These are phyloP conservation scores for Myxozyma sirexii DNA, from an alignment of 805 yeast genomes.

Conservation along the genomic window DNA sequence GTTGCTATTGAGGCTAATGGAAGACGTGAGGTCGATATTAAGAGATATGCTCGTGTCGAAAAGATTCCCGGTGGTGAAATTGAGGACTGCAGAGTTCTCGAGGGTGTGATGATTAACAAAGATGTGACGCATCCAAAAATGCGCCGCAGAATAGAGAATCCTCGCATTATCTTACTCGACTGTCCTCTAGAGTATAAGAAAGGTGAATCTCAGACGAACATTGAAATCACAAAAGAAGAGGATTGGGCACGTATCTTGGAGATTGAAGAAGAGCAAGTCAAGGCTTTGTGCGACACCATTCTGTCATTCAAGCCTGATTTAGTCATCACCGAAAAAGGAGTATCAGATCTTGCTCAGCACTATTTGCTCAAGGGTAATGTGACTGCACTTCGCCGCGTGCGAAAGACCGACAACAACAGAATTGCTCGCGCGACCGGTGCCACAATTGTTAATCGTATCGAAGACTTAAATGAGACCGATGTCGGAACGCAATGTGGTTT, in stretches of 20 bases:
- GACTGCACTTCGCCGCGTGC: slow-evolving; percentile 88
- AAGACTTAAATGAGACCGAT: slow-evolving; percentile 88
- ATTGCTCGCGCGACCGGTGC: slow-evolving; percentile 98
- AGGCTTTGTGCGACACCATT: slow-evolving; percentile 79
- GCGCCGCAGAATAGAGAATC: slow-evolving; percentile 87
- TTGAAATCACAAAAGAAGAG: slow-evolving; percentile 92
- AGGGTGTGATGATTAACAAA: slow-evolving; percentile 90
- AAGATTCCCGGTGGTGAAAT: slow-evolving; percentile 98
- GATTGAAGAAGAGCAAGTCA: slow-evolving; percentile 97
- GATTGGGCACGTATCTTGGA: slow-evolving; percentile 95
- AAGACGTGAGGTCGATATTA: slow-evolving; percentile 79
- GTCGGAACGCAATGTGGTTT: slow-evolving; percentile 87
- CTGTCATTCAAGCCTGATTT: slow-evolving; percentile 86
- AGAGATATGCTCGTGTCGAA: slow-evolving; percentile 90
- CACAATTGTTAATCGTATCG: slow-evolving; percentile 91
- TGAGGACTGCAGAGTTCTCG: slow-evolving; percentile 81
- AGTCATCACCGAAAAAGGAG: slow-evolving; percentile 98
- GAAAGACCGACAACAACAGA: slow-evolving; percentile 94
- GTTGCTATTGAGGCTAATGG: slow-evolving; percentile 62
- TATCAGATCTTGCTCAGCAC: slow-evolving; percentile 93
- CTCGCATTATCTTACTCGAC: slow-evolving; percentile 84
- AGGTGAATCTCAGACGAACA: slow-evolving; percentile 98
- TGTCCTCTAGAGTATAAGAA: slow-evolving; percentile 98
- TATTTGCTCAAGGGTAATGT: slow-evolving; percentile 91
- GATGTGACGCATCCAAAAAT: slow-evolving; percentile 99